phyloP scores from a whole-genome alignment of 257 asterid species.

The Forsythia viridissima region DNA sequence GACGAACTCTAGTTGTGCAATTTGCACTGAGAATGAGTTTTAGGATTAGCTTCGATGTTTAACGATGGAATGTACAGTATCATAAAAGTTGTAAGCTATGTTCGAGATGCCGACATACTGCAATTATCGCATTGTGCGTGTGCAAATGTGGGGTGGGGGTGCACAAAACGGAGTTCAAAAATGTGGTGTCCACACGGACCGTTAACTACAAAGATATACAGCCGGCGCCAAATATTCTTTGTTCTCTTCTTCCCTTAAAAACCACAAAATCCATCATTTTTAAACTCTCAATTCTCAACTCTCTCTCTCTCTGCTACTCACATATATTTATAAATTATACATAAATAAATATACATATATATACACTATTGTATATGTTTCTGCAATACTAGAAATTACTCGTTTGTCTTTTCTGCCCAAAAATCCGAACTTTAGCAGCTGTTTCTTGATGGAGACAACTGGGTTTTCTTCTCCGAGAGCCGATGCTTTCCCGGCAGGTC shows the following conservation, averaged over 20 bases:
- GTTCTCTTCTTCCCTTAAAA: constrained; percentile 26
- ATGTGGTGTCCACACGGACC: constrained; percentile 25
- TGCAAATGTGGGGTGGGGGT: neutral
- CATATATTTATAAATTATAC: constrained; percentile 9
- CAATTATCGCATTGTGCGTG: too few species aligned
- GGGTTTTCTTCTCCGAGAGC: constrained; percentile 68
- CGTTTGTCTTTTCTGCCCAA: constrained; percentile 31
- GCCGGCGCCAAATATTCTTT: constrained; percentile 45
- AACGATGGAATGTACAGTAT: too few species aligned
- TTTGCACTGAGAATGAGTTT: neutral
- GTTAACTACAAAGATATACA: constrained; percentile 22
- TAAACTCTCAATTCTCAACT: constrained; percentile 7
- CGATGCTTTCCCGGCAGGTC: constrained; percentile 85
- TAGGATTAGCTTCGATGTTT: too few species aligned
- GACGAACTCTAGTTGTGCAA: neutral
- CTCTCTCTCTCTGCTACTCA: constrained; percentile 8
- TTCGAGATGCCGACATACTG: too few species aligned
- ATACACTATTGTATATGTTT: too few species aligned
- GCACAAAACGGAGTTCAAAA: neutral
- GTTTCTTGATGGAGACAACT: constrained; percentile 49
- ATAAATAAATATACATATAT: constrained; percentile 2
- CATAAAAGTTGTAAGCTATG: too few species aligned
- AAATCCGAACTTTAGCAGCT: constrained; percentile 5
- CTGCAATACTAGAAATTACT: constrained; percentile 19
- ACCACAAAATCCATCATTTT: constrained; percentile 10